Percentiles rank a stretch among this genome's conserved stretches.
phyloP scores from a whole-genome alignment of 768 basidiomycete genomes.

The Phylloporus sp. region DNA sequence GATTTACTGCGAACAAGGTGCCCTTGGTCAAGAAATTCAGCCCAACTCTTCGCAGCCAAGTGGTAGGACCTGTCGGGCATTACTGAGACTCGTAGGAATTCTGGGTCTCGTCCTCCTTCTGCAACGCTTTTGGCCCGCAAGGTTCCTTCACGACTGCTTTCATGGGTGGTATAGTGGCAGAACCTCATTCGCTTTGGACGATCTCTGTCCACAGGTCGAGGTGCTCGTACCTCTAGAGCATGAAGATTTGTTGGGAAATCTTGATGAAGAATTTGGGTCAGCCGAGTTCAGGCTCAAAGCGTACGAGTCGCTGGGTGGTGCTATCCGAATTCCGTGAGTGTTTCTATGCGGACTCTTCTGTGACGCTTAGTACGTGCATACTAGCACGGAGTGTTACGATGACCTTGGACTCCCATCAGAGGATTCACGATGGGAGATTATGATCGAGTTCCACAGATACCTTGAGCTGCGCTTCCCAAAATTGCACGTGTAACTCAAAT shows the following conservation, averaged over 20 bases:
- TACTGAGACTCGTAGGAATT: background rate
- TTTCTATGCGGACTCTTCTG: background rate
- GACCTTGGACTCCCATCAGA: constrained; percentile 43
- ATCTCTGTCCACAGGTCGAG: constrained; percentile 27
- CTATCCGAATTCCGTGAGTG: constrained; percentile 33
- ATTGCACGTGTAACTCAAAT: constrained; percentile 37
- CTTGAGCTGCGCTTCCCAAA: constrained; percentile 52
- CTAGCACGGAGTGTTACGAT: constrained; percentile 53
- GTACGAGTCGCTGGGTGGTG: constrained; percentile 33
- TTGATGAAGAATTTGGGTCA: constrained; percentile 23
- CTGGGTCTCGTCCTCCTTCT: constrained; percentile 10
- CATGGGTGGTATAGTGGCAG: no score
- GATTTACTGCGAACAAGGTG: background rate
- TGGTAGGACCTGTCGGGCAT: background rate
- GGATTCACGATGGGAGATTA: constrained; percentile 42
- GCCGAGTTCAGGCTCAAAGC: constrained; percentile 26
- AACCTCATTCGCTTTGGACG: no score
- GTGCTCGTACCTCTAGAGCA: constrained; percentile 13
- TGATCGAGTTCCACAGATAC: constrained; percentile 22
- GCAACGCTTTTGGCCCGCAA: constrained; percentile 4
- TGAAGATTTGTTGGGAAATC: constrained; percentile 13
- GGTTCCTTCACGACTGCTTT: background rate
- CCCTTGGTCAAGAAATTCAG: background rate
- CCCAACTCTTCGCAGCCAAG: background rate
- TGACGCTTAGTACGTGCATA: background rate